A percentile compares a stretch with the other conserved stretches of the same genome.
These are phyloP conservation scores for Pleurotus djamor DNA, from an alignment of 768 basidiomycete species.

Conservation along the genomic window DNA sequence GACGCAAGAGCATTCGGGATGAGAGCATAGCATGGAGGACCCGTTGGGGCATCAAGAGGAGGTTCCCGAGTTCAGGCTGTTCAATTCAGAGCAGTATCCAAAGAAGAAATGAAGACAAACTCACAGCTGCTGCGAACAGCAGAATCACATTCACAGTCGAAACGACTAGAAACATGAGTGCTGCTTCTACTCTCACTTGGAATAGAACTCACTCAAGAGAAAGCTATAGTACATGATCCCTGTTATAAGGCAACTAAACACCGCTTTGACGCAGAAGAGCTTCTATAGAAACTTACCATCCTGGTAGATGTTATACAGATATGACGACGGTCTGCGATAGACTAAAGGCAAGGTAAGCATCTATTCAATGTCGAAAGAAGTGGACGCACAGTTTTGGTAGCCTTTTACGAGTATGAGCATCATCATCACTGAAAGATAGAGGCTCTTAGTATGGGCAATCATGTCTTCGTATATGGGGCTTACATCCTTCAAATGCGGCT, in stretches of 20 bases:
- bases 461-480: not conserved
- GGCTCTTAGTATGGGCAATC: not conserved
- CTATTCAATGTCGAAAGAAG: not conserved
- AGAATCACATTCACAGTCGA: not conserved
- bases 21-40: constrained; percentile 3
- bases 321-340: not conserved
- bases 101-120: not conserved
- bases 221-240: constrained; percentile 1
- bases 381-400: not conserved
- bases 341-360: not conserved
- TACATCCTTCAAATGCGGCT: not conserved
- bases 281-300: not conserved
- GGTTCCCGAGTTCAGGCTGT: not conserved
- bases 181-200: not conserved
- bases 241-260: not conserved
- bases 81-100: not conserved
- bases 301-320: not conserved
- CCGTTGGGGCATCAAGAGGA: not conserved
- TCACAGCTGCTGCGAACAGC: not conserved
- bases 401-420: not conserved
- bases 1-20: not conserved
- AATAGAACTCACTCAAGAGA: not conserved
- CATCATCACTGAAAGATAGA: not conserved
- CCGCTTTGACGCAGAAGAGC: not conserved
- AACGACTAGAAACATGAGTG: not conserved